Conservation (phyloP, 257 asterid genomes). For the Galeopsis tetrahit region DNA sequence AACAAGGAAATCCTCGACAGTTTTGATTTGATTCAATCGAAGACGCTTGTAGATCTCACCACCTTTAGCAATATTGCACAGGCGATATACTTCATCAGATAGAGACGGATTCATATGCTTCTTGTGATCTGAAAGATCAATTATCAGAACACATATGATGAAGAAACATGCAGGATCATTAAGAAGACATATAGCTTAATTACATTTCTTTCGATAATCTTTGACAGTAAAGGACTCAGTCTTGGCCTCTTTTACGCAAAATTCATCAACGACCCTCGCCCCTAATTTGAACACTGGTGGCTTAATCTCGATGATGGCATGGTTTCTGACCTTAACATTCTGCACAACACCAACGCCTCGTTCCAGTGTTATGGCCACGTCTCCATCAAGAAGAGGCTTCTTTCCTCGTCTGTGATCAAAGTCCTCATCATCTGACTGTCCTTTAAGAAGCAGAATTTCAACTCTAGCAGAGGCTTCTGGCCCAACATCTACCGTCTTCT, state of each 20-base stretch:
- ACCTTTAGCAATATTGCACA: conserved; percentile 37
- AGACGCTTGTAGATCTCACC: conserved; percentile 43
- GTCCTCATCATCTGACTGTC: conserved; percentile 37
- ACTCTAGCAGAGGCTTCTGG: conserved; percentile 49
- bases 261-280: conserved; percentile 36
- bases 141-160: background rate
- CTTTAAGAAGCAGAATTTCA: conserved; percentile 45
- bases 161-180: background rate
- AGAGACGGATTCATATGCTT: conserved; percentile 52
- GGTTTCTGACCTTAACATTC: conserved; percentile 42
- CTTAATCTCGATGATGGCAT: conserved; percentile 18
- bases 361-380: conserved; percentile 36
- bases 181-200: conserved; percentile 12
- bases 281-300: conserved; percentile 45
- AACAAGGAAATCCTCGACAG: conserved; percentile 60
- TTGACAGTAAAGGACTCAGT: conserved; percentile 46
- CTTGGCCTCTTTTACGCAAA: conserved; percentile 46
- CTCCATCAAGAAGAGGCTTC: conserved; percentile 48
- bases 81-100: conserved; percentile 50
- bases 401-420: conserved; percentile 43
- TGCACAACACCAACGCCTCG: conserved; percentile 42
- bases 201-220: conserved; percentile 48
- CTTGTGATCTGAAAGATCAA: conserved; percentile 41
- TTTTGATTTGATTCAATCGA: conserved; percentile 24
- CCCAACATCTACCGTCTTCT: conserved; percentile 39